These are phyloP conservation scores for Cadophora malorum DNA, from an alignment of 2,329 filamentous ascomycete genomes.

Conservation along the genomic window DNA sequence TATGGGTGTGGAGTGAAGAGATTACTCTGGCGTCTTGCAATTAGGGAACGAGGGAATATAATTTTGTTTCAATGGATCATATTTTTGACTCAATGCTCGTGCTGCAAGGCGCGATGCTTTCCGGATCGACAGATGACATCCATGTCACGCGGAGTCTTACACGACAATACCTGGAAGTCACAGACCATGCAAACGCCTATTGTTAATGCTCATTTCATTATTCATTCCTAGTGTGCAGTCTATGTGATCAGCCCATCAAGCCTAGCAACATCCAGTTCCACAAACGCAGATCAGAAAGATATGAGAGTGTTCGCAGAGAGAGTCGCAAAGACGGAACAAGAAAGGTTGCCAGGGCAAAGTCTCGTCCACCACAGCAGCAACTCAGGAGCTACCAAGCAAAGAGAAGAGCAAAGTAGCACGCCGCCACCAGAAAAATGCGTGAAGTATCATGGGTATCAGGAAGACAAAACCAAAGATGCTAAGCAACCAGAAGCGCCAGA, in stretches of 20 bases:
- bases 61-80: too few relatives aligned
- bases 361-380: slow-evolving; percentile 3
- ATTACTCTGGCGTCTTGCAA: too few relatives aligned
- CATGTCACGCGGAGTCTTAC: too few relatives aligned
- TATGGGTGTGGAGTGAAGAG: slow-evolving; percentile 28
- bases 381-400: background rate
- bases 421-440: background rate
- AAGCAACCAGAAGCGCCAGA: slow-evolving; percentile 1
- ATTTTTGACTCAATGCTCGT: too few relatives aligned
- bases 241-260: background rate
- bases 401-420: background rate
- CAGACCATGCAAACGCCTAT: background rate
- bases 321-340: background rate
- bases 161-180: too few relatives aligned
- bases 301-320: background rate
- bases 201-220: background rate
- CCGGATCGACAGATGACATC: too few relatives aligned
- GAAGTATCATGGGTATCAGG: slow-evolving; percentile 8
- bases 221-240: background rate
- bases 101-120: too few relatives aligned
- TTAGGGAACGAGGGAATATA: too few relatives aligned
- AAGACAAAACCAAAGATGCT: background rate
- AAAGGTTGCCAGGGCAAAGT: background rate
- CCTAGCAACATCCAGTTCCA: slow-evolving; percentile 1
- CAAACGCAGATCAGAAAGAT: background rate